Evolutionary conservation across 2,329 filamentous ascomycete species (phyloP).

Genomic region (Rugonectria rugulosa): DNA sequence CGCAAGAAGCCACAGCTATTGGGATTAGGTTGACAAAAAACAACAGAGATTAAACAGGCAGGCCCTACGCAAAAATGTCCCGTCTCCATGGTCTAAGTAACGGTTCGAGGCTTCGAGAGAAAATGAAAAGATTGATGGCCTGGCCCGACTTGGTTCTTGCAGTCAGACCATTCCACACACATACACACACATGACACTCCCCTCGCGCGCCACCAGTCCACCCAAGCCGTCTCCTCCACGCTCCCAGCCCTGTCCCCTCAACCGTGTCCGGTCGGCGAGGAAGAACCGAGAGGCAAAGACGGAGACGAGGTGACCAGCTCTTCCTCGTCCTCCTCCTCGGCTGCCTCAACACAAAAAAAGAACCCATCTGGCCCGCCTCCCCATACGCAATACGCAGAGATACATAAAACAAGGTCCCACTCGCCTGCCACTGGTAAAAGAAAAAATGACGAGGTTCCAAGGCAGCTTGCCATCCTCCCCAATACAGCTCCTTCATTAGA

Average conservation of each 20-base stretch:
- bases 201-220: constrained; percentile 32
- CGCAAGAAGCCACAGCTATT: constrained; percentile 13
- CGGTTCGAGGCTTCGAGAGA: constrained; percentile 46
- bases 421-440: constrained; percentile 43
- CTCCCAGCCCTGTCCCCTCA: constrained; percentile 30
- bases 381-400: constrained; percentile 42
- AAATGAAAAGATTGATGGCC: constrained; percentile 59
- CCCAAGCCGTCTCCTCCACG: constrained; percentile 27
- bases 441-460: constrained; percentile 39
- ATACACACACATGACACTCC: constrained; percentile 35
- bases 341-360: constrained; percentile 35
- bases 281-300: constrained; percentile 29
- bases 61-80: constrained; percentile 44
- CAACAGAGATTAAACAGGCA: constrained; percentile 43
- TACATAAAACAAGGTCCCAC: constrained; percentile 47
- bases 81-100: constrained; percentile 49
- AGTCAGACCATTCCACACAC: constrained; percentile 36
- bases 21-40: constrained; percentile 31
- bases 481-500: constrained; percentile 10
- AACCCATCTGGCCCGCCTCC: constrained; percentile 42
- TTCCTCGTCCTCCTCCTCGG: constrained; percentile 37
- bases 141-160: constrained; percentile 43
- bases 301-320: constrained; percentile 8
- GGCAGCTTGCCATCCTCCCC: constrained; percentile 31
- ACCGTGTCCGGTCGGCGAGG: constrained; percentile 38